These are phyloP conservation scores for Aphanomyces invadans DNA, from an alignment of 352 stramenopile genomes.

Conservation along the genomic window DNA sequence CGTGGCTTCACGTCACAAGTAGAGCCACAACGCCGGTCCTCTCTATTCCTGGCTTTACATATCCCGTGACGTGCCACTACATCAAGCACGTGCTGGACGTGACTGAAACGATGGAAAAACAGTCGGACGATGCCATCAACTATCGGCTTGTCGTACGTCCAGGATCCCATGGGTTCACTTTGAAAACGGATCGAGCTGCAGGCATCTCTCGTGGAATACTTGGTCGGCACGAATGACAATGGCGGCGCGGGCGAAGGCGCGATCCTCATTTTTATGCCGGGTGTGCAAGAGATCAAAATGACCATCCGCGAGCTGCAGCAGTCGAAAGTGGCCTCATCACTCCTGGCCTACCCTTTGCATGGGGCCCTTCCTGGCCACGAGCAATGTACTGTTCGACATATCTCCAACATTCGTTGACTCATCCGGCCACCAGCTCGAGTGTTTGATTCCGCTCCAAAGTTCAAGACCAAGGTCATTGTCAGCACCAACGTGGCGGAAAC, in stretches of 20 bases:
- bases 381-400: slow-evolving; percentile 37
- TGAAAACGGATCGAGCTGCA: no score
- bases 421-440: no score
- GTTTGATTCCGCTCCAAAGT: slow-evolving; percentile 49
- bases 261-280: slow-evolving; percentile 78
- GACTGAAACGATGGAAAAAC: slow-evolving; percentile 34
- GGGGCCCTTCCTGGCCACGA: slow-evolving; percentile 63
- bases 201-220: slow-evolving; percentile 8
- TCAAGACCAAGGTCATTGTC: slow-evolving; percentile 79
- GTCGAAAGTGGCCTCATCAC: slow-evolving; percentile 27
- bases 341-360: slow-evolving; percentile 71
- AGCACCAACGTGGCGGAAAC: slow-evolving; percentile 87
- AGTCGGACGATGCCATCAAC: slow-evolving; percentile 69
- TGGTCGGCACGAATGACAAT: slow-evolving; percentile 20
- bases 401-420: neutral
- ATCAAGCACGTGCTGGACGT: slow-evolving; percentile 65
- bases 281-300: slow-evolving; percentile 76
- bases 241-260: slow-evolving; percentile 34
- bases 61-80: slow-evolving; percentile 68
- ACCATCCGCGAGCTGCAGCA: slow-evolving; percentile 60
- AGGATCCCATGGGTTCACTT: no score
- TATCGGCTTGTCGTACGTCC: slow-evolving; percentile 87
- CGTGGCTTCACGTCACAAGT: no score
- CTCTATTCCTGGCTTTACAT: slow-evolving; percentile 80
- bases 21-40: slow-evolving; percentile 40